Evolutionary conservation across 1,139 yeast species (phyloP), one percentile per base, ranked within the genome.

Genomic region (Kodamaea anthophila): DNA sequence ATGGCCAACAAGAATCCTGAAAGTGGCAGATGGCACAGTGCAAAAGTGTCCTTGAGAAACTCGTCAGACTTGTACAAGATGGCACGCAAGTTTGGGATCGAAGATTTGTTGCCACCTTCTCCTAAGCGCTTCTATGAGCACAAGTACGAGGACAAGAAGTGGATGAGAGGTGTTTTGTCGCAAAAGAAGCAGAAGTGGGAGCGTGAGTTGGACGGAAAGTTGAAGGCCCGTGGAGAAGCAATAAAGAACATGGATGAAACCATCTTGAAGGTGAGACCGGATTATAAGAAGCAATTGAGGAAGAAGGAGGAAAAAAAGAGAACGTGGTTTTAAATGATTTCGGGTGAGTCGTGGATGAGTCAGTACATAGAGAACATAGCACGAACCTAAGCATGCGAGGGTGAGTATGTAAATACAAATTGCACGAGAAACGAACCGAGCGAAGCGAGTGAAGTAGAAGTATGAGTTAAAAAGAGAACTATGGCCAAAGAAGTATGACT

Each of bases 131-230:
- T 87, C 73, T 85, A 72, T 56, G 79, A 76, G 46, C 94, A 85
- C 39, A 86, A 84, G 55, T 84, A 79, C 53, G 81, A 77, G 50
- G 64, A 70, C 28, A 83, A 80, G 66, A 72, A 71, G 50, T 73
- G 82, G 58, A 73, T 85, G 75, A 74, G 71, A 49, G 95, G 96
- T 53, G 83, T 85, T 21, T 57, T 78, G 47, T 63, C 64, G 48
- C 94, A 87, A 46, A 86, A 85, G 71, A 81, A 86, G 31, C 79
- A 77, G 44, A 83, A 79, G 57, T 76, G 87, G 69, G 94, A 86
- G 56, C 71, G 87, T 52, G 73, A 70, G 30, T 69, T 72, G 39
- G 80, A 73, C 5, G 76, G 61, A 15, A 77, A 86, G 54, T 62
- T 74, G 54, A 65, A 64, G 40, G 72, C 69, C 42, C 76, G 84